These are phyloP conservation scores for Periconia macrospinosa DNA, from an alignment of 2,329 filamentous ascomycete genomes.

Conservation along the genomic window DNA sequence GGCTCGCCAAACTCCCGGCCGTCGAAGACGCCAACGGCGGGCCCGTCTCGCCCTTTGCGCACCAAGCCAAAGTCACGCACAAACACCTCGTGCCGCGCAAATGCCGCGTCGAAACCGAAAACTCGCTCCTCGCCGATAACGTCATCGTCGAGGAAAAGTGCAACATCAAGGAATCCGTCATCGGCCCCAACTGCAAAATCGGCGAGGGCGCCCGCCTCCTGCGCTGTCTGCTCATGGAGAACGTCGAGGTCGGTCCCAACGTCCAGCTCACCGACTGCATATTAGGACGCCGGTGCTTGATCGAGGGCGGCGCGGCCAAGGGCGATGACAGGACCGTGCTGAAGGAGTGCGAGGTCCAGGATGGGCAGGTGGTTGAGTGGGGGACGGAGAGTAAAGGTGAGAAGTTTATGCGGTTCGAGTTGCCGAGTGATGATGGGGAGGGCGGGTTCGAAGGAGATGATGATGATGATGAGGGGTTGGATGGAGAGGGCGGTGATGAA, in stretches of 20 bases:
- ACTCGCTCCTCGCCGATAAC: constrained; percentile 85
- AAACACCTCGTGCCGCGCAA: constrained; percentile 78
- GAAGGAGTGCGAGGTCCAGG: constrained; percentile 89
- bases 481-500: background rate
- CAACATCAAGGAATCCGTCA: constrained; percentile 88
- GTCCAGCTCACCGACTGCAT: constrained; percentile 88
- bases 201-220: constrained; percentile 80
- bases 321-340: constrained; percentile 56
- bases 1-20: constrained; percentile 80
- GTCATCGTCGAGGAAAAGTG: constrained; percentile 86
- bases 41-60: constrained; percentile 70
- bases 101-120: constrained; percentile 78
- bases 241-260: constrained; percentile 79
- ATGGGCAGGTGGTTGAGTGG: constrained; percentile 79
- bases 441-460: constrained; percentile 25
- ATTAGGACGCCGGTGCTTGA: constrained; percentile 74
- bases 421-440: constrained; percentile 41
- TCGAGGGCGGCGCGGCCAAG: constrained; percentile 72
- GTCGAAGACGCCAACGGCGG: constrained; percentile 62
- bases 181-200: constrained; percentile 86
- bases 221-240: constrained; percentile 92
- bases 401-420: constrained; percentile 60
- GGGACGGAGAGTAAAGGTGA: constrained; percentile 59
- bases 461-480: constrained; percentile 12
- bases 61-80: constrained; percentile 78